Percentiles rank a stretch among this genome's conserved stretches.
Evolutionary conservation across 2,329 filamentous ascomycete genomes (phyloP).

Genomic region (Beauveria brongniartii): DNA sequence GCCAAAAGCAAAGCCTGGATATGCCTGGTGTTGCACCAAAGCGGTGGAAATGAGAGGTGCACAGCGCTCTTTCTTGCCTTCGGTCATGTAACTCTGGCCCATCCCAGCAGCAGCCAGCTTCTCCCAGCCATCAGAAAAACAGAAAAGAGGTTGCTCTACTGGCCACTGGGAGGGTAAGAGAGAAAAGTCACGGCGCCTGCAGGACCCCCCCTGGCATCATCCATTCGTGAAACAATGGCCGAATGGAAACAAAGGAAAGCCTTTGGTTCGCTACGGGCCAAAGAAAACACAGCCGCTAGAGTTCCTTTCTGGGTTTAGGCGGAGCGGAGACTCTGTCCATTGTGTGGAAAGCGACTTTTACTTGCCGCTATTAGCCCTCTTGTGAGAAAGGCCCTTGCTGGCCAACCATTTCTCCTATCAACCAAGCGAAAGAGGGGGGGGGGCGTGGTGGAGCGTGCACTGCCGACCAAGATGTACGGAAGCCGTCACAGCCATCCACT

Average conservation of each 20-base stretch:
- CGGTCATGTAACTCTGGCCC: neutral
- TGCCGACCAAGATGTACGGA: too few species aligned
- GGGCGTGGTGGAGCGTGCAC: neutral
- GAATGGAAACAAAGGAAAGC: neutral
- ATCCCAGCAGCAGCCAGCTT: neutral
- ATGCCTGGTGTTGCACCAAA: neutral
- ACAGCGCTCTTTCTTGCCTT: neutral
- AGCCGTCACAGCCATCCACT: neutral
- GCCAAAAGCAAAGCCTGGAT: neutral
- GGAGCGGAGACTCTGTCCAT: neutral
- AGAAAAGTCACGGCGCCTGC: neutral
- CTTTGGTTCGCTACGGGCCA: neutral
- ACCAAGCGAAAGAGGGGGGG: neutral
- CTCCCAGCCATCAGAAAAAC: neutral
- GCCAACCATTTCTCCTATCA: constrained; percentile 1
- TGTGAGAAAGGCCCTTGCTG: neutral
- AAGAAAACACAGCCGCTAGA: neutral
- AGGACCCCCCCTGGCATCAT: constrained; percentile 3
- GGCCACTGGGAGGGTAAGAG: neutral
- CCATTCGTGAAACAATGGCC: constrained; percentile 8
- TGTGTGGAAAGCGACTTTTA: neutral
- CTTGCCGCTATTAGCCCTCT: constrained; percentile 5
- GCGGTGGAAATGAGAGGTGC: constrained; percentile 3
- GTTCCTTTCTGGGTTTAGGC: neutral
- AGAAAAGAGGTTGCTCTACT: neutral